A percentile compares a stretch with the other conserved stretches of the same genome.
Conservation (phyloP, 805 yeast genomes). For the Wickerhamiella australiensis region DNA sequence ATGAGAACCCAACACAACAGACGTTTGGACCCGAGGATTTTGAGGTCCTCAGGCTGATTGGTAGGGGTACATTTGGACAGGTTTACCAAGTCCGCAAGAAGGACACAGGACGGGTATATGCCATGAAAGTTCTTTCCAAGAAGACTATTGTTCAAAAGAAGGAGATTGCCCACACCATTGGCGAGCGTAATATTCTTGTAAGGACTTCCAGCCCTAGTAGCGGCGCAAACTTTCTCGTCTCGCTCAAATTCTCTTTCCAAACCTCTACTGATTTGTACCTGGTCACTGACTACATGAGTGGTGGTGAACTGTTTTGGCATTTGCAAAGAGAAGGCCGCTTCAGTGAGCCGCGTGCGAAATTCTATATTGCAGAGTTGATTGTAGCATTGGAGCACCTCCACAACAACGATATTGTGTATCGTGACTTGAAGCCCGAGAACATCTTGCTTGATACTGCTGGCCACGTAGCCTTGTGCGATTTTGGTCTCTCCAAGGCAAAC, state of each 20-base stretch:
- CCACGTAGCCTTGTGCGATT: constrained; percentile 93
- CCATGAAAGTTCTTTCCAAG: constrained; percentile 93
- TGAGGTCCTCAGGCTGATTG: constrained; percentile 77
- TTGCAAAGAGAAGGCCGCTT: constrained; percentile 93
- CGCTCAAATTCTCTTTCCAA: constrained; percentile 90
- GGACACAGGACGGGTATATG: constrained; percentile 84
- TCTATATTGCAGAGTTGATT: constrained; percentile 91
- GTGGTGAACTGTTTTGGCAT: constrained; percentile 96
- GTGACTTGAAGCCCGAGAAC: constrained; percentile 96
- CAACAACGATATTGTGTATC: constrained; percentile 88
- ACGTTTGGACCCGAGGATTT: constrained; percentile 85
- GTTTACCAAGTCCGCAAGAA: constrained; percentile 89
- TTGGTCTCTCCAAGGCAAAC: constrained; percentile 92
- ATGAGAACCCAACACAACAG: constrained; percentile 53
- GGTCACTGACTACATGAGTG: constrained; percentile 96
- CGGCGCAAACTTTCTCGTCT: constrained; percentile 86
- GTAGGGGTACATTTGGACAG: constrained; percentile 96
- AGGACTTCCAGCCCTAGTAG: constrained; percentile 63
- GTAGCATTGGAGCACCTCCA: constrained; percentile 89
- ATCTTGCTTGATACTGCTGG: constrained; percentile 92
- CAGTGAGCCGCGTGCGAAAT: constrained; percentile 85
- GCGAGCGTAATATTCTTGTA: constrained; percentile 89
- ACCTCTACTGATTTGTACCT: constrained; percentile 85
- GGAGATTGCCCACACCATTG: constrained; percentile 96
- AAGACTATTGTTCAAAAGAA: constrained; percentile 92